These are phyloP conservation scores for Penicillium samsonianum DNA, from an alignment of 495 filamentous ascomycete genomes.

Conservation along the genomic window DNA sequence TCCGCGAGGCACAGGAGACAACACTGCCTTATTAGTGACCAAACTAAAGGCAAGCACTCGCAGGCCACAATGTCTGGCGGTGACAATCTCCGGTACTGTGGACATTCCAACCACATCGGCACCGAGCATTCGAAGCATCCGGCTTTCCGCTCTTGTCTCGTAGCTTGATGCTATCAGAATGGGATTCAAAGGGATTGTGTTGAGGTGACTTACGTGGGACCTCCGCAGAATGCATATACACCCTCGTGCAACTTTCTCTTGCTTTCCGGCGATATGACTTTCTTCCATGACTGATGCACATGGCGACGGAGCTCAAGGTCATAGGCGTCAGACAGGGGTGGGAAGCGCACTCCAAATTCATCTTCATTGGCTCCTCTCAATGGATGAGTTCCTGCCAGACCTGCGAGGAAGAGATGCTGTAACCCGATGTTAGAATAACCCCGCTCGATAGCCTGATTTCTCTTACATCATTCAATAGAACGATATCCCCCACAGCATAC, in stretches of 20 bases:
- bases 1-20: conserved; percentile 63
- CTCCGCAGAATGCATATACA: conserved; percentile 72
- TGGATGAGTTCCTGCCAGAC: conserved; percentile 67
- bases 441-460: conserved; percentile 14
- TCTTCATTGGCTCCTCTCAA: conserved; percentile 71
- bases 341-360: conserved; percentile 69
- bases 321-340: conserved; percentile 74
- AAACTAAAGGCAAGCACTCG: conserved; percentile 72
- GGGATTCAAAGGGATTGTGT: conserved; percentile 3
- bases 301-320: conserved; percentile 65
- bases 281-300: conserved; percentile 63
- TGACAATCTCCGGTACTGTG: conserved; percentile 75
- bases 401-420: conserved; percentile 74
- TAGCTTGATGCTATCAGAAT: conserved; percentile 47
- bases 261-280: conserved; percentile 40
- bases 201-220: conserved; percentile 58
- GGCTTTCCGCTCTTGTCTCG: conserved; percentile 76
- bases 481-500: conserved; percentile 71
- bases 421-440: conserved; percentile 28
- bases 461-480: conserved; percentile 69
- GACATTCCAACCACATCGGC: conserved; percentile 80
- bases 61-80: conserved; percentile 70
- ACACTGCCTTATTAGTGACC: conserved; percentile 73
- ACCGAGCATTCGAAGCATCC: conserved; percentile 65
- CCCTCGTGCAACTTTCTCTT: conserved; percentile 65